A percentile compares a stretch with the other conserved stretches of the same genome.
These are phyloP conservation scores for Dactylis glomerata DNA, from an alignment of 176 grass and related monocot species.

Conservation along the genomic window DNA sequence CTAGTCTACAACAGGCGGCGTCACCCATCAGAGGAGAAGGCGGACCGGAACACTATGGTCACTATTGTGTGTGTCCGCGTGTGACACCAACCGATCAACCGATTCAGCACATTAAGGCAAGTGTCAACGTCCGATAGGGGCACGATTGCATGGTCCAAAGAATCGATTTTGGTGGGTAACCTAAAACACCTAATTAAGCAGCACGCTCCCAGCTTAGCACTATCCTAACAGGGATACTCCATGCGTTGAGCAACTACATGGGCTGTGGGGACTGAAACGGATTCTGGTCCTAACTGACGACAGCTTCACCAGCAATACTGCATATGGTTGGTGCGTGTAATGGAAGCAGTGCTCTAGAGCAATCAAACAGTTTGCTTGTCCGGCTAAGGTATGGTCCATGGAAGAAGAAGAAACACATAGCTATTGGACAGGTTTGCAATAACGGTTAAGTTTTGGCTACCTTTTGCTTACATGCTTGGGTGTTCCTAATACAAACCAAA, in stretches of 20 bases:
- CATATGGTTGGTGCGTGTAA: not conserved
- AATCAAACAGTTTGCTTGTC: not conserved
- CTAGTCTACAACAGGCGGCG: not conserved
- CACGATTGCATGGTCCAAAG: not conserved
- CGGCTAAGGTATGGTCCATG: not conserved
- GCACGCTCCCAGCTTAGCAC: not conserved
- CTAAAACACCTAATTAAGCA: not conserved
- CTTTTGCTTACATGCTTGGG: not conserved
- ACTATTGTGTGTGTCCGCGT: not conserved
- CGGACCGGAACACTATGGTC: not conserved
- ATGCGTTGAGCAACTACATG: not conserved
- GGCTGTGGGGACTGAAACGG: no score
- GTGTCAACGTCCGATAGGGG: not conserved
- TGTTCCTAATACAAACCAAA: not conserved
- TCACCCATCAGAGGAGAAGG: slow-evolving; percentile 4
- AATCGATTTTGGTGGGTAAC: no score
- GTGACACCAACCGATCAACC: slow-evolving; percentile 16
- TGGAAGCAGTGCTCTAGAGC: not conserved
- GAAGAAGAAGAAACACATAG: not conserved
- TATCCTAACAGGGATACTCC: not conserved
- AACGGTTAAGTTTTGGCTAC: not conserved
- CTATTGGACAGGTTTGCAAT: not conserved
- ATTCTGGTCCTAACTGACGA: not conserved
- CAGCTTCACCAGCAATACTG: not conserved
- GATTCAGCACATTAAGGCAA: not conserved